Evolutionary conservation across 495 filamentous ascomycete genomes (phyloP).

Genomic region (Neurospora sp.): DNA sequence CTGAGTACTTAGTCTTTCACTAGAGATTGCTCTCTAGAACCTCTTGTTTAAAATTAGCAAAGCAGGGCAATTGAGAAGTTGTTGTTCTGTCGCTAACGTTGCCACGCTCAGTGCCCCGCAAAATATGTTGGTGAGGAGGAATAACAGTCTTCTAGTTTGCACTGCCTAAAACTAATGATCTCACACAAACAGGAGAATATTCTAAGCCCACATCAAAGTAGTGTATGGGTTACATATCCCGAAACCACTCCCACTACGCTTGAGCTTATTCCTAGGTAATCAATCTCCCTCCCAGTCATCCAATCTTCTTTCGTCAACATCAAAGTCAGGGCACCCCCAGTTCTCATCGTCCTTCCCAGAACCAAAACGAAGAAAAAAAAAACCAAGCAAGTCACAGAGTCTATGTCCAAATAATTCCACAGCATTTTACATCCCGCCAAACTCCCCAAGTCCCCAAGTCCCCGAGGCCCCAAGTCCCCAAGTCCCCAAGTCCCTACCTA

Average conservation of each 20-base stretch:
- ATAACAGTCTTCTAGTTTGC: no score
- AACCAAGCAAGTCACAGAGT: background rate
- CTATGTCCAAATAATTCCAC: background rate
- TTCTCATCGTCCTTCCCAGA: background rate
- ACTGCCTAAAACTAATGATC: no score
- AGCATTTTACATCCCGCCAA: background rate
- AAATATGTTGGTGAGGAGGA: no score
- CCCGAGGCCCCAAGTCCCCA: background rate
- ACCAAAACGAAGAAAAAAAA: background rate
- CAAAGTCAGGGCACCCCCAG: background rate
- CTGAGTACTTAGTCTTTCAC: no score
- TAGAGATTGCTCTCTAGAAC: background rate
- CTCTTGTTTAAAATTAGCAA: background rate
- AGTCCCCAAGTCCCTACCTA: no score
- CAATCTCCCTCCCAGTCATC: background rate
- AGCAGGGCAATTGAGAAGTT: background rate
- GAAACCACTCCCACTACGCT: background rate
- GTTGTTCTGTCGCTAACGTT: background rate
- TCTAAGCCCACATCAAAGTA: background rate
- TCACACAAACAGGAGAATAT: no score
- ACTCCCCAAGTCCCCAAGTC: no score
- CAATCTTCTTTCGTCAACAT: background rate
- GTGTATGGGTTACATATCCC: background rate
- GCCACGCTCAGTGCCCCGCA: background rate
- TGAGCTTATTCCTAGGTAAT: background rate